These are phyloP conservation scores for Fusarium stilboides DNA, from an alignment of 2,329 filamentous ascomycete species.

Conservation along the genomic window DNA sequence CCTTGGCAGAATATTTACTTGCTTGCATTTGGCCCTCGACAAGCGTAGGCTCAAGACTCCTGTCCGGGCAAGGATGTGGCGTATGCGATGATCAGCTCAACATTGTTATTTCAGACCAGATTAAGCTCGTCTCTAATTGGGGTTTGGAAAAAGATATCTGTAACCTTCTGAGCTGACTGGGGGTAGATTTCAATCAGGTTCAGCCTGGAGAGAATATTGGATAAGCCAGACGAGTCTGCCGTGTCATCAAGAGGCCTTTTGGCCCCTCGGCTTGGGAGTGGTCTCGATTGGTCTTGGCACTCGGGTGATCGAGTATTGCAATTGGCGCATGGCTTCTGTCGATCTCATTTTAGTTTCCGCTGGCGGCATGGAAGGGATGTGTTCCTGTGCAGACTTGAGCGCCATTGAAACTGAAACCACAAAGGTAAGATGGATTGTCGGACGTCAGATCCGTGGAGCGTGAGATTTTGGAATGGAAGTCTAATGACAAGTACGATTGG, in stretches of 20 bases:
- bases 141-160: rapidly evolving
- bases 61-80: no score
- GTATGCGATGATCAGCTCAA: neutral
- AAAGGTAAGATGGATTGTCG: neutral
- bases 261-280: neutral
- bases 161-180: rapidly evolving
- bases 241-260: neutral
- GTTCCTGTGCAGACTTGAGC: neutral
- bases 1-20: neutral
- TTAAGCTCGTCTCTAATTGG: neutral
- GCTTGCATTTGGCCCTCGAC: constrained; percentile 5
- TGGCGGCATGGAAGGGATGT: constrained; percentile 12
- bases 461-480: no score
- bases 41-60: neutral
- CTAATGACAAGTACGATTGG: no score
- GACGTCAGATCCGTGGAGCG: neutral
- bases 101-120: neutral
- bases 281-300: neutral
- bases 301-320: neutral
- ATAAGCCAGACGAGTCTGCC: neutral
- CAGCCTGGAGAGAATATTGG: neutral
- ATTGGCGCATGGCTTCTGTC: neutral
- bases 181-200: neutral
- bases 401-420: neutral
- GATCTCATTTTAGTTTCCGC: constrained; percentile 1